Base-by-base conservation (phyloP, 2,329 filamentous ascomycete species). In the Celoporthe dispersa region DNA sequence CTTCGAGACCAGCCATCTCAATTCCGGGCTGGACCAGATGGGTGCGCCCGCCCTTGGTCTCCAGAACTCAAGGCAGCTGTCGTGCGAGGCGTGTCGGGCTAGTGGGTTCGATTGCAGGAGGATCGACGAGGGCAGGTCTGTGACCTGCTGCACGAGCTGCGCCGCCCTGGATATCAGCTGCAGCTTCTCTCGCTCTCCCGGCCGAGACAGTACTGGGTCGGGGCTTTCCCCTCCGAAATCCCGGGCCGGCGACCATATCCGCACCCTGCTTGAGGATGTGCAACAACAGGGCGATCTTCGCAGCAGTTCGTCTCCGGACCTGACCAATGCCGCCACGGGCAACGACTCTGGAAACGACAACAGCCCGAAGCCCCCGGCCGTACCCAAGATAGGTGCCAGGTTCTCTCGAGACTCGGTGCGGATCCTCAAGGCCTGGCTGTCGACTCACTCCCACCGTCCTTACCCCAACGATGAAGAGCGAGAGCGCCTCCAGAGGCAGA, bases 381-480 rank as follows among this genome's bases (percentile, higher is more conserved):
- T 77, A 67, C 84, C 90, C 64, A 94, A 93, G 78, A 88, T 88
- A 72, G 92, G 89, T 67, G 88, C 91, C 65, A 88, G 93, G 19
- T 94, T 98, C 80, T 93, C 94, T 5, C 85, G 92, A 73, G 90
- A 94, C 74, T 93, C 93, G 0, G 87, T 96, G 72, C 92, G 91
- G 75, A 87, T 94, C 55, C 81, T 98, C 65, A 95, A 95, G 80
- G 90, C 91, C 75, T 98, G 94, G 94, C 86, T 97, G 41, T 88
- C 91, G 0, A 90, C 89, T 8, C 94, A 97, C 77, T 88, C 88
- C 76, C 87, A 92, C 66, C 92, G 97, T 75, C 94, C 94, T 0
- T 98, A 97, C 77, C 94, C 94, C 6, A 94, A 89, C 44, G 94
- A 97, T 59, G 90, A 94, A 70, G 93, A 97, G 77, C 97, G 95